Evolutionary conservation across 306 rosid species (phyloP).

Genomic region (Nissolia schottii): DNA sequence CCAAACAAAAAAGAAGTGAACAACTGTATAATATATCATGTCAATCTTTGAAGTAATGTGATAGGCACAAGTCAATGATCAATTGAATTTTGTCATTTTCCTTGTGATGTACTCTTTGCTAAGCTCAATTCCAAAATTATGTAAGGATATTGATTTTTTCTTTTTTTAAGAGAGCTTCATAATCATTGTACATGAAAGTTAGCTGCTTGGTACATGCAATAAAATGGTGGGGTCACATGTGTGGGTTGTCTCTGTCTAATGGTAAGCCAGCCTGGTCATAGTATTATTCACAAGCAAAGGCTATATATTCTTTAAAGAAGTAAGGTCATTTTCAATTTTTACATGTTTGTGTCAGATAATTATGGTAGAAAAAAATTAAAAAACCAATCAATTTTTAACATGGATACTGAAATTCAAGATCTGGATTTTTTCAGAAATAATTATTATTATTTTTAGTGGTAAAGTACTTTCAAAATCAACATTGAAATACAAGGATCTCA

Average conservation of each 20-base stretch:
- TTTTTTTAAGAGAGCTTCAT: conserved; percentile 15
- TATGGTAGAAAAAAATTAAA: background rate
- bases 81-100: background rate
- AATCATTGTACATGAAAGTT: conserved; percentile 13
- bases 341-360: background rate
- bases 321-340: conserved; percentile 29
- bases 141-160: background rate
- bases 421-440: background rate
- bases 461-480: background rate
- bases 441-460: background rate
- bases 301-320: conserved; percentile 13
- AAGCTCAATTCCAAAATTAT: conserved; percentile 1
- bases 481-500: background rate
- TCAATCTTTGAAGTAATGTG: no score
- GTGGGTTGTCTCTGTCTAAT: conserved; percentile 39
- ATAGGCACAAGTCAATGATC: conserved; percentile 8
- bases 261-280: conserved; percentile 38
- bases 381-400: background rate
- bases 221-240: conserved; percentile 32
- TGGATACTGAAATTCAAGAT: conserved; percentile 17
- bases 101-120: background rate
- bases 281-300: conserved; percentile 35
- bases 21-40: no score
- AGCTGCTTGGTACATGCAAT: conserved; percentile 19
- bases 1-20: no score